Percentiles rank a stretch among this genome's conserved stretches.
Conservation (phyloP, 495 filamentous ascomycete genomes). For the Aspergillus olivimuriae region DNA sequence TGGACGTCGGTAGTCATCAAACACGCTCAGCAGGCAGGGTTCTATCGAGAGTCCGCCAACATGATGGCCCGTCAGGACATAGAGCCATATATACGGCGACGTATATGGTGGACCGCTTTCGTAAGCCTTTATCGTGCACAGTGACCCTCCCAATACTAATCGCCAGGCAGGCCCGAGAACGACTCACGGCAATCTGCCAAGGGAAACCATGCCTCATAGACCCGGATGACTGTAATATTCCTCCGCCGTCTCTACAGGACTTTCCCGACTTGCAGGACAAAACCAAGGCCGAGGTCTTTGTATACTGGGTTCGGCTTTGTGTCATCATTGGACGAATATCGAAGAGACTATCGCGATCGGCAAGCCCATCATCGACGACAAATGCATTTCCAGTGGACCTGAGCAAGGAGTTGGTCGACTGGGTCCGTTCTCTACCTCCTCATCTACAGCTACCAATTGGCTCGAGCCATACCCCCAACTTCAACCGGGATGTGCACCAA, state of each 20-base stretch:
- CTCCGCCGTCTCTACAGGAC: constrained; percentile 22
- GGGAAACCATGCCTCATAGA: constrained; percentile 31
- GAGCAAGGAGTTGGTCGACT: constrained; percentile 23
- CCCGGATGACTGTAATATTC: constrained; percentile 27
- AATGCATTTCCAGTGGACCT: constrained; percentile 16
- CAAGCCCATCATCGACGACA: neutral
- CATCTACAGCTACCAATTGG: constrained; percentile 26
- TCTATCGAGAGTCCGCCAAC: constrained; percentile 22
- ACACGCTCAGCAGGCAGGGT: constrained; percentile 28
- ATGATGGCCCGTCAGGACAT: neutral
- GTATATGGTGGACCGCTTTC: constrained; percentile 35
- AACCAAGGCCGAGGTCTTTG: constrained; percentile 26
- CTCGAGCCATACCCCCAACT: constrained; percentile 15
- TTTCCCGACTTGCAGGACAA: constrained; percentile 7
- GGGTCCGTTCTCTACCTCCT: constrained; percentile 24
- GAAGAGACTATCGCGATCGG: constrained; percentile 19
- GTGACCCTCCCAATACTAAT: too few relatives aligned
- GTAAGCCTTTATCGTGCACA: too few relatives aligned
- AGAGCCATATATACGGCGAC: constrained; percentile 5
- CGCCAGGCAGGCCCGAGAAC: constrained; percentile 19
- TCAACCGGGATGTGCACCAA: constrained; percentile 31
- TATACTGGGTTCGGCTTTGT: constrained; percentile 27
- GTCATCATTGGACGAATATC: constrained; percentile 27
- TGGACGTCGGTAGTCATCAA: constrained; percentile 31
- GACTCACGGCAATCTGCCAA: constrained; percentile 30